A percentile compares a stretch with the other conserved stretches of the same genome.
phyloP scores from a whole-genome alignment of 768 basidiomycete genomes.

The Leccinum boreale region DNA sequence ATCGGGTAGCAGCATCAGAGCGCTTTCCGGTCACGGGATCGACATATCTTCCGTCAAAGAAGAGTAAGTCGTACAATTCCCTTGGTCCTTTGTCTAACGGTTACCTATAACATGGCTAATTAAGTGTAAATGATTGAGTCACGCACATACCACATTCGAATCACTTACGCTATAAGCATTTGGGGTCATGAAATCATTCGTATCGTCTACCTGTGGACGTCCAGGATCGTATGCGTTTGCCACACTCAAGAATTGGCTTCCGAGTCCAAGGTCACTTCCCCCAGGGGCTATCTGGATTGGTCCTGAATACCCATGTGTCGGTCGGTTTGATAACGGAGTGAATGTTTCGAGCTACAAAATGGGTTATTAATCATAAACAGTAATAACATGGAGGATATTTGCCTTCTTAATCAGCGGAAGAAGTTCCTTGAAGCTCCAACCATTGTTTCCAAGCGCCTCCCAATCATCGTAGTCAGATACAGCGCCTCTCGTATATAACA shows the following conservation, averaged over 20 bases:
- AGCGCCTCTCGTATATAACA: slow-evolving; percentile 55
- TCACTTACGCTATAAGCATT: slow-evolving; percentile 26
- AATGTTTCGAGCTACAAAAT: slow-evolving; percentile 38
- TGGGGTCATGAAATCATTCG: slow-evolving; percentile 30
- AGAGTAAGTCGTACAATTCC: neutral
- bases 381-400: slow-evolving; percentile 22
- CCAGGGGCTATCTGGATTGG: slow-evolving; percentile 26
- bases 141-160: neutral
- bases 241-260: slow-evolving; percentile 45
- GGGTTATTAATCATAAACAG: slow-evolving; percentile 33
- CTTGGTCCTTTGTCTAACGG: neutral
- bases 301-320: slow-evolving; percentile 36
- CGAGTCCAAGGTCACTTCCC: slow-evolving; percentile 8
- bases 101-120: slow-evolving; percentile 20
- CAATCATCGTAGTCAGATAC: slow-evolving; percentile 68
- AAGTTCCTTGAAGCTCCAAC: slow-evolving; percentile 57
- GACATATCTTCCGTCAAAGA: slow-evolving; percentile 44
- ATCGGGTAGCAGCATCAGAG: slow-evolving; percentile 29
- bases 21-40: slow-evolving; percentile 36
- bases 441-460: slow-evolving; percentile 47
- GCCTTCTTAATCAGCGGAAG: slow-evolving; percentile 62
- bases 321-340: slow-evolving; percentile 27
- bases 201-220: slow-evolving; percentile 31
- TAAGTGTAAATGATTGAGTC: neutral
- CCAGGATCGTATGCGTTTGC: slow-evolving; percentile 46